Base-by-base conservation (phyloP, 2,329 filamentous ascomycete genomes). In the Huntiella savannae region DNA sequence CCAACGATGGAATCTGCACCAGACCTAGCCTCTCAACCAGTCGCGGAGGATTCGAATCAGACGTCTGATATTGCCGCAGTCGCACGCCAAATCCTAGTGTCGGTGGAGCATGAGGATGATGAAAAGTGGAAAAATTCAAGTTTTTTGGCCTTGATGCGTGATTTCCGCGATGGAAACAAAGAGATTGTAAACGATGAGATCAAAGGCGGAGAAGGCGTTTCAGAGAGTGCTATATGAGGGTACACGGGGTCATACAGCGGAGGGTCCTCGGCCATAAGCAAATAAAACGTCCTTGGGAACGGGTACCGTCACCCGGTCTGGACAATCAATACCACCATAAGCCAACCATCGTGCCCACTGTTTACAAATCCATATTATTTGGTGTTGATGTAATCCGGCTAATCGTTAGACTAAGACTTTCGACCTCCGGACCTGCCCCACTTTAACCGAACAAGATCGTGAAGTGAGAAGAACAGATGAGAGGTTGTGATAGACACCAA, bases 121-220 rank as follows among this genome's bases (percentile, higher is more conserved):
- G 64, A 66, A 6, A 67, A 67, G 51, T 67, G 64, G 64, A 63
- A 64, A 51, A 64, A 67, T 39, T 67, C 64, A 0, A 55, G 59
- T n/a, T 67, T 67, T 37, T 54, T 67, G 5, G 60, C 60, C 0
- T 56, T 67, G 3, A 67, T 67, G 64, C 60, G 62, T 13, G 64
- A 67, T 46, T 66, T 67, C 40, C 57, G 62, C 6, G 64, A 67
- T 41, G 64, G 64, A 1, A 59, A 55, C 16, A 67, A 67, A 51
- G 63, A 65, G 15, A 64, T 67, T 41, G 53, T 65, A 10, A 59
- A 63, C 38, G 60, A 66, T 32, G 57, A 65, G 53, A 62, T 67
- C 19, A 56, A 43, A 43, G n/a, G 32, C 10, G 16, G 40, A 10
- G 32, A 13, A 15, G 28, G 34, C 19, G 22, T 28, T 28, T 28